These are phyloP conservation scores for Pachysolen tannophilus DNA, from an alignment of 805 yeast genomes.

Conservation along the genomic window DNA sequence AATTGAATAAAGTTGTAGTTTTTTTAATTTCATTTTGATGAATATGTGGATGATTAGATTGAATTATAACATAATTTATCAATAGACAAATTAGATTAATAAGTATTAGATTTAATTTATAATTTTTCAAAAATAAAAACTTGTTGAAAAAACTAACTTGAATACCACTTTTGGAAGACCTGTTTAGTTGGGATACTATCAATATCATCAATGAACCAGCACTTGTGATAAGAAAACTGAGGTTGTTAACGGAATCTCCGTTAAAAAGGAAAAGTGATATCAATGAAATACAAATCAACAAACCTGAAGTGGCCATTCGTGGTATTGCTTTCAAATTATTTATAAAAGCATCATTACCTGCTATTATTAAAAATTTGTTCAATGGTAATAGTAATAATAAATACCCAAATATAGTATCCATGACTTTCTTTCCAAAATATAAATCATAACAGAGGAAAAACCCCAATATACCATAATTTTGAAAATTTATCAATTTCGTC, in stretches of 20 bases:
- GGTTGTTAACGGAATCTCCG: constrained; percentile 9
- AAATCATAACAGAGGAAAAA: too few relatives aligned
- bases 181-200: constrained; percentile 21
- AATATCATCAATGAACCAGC: constrained; percentile 21
- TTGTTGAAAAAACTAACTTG: constrained; percentile 16
- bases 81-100: constrained; percentile 12
- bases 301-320: not conserved
- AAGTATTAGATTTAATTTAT: constrained; percentile 16
- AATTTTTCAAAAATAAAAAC: constrained; percentile 15
- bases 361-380: not conserved
- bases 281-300: not conserved
- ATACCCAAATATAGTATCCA: constrained; percentile 12
- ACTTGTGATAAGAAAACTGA: constrained; percentile 21
- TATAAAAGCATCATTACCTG: not conserved
- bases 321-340: not conserved
- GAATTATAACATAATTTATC: constrained; percentile 5
- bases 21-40: not conserved
- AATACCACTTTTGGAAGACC: constrained; percentile 6
- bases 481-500: constrained; percentile 7
- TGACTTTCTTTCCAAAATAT: too few relatives aligned
- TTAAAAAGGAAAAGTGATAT: not conserved
- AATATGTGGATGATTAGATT: not conserved
- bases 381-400: constrained; percentile 15
- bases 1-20: too few relatives aligned
- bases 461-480: constrained; percentile 12